phyloP scores from a whole-genome alignment of 1,284 basidiomycete species.

The Vanrija sp. region DNA sequence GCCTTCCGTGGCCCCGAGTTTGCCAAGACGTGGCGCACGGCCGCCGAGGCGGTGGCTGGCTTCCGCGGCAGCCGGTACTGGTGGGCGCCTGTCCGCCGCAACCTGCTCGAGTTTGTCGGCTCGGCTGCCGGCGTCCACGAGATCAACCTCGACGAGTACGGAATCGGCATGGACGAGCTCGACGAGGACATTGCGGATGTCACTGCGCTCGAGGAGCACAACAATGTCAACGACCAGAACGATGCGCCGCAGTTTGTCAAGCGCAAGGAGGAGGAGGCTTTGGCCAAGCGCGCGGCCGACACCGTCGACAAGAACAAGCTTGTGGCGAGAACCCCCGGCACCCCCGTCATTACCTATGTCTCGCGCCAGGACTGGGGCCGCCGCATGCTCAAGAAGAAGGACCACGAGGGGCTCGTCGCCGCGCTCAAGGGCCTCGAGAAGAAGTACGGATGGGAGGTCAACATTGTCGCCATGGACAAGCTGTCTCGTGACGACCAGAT shows the following conservation, averaged over 20 bases:
- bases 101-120: constrained; percentile 67
- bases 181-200: constrained; percentile 15
- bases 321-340: constrained; percentile 22
- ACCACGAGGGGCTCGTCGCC: constrained; percentile 49
- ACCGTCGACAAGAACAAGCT: neutral
- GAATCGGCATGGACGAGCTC: constrained; percentile 22
- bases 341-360: constrained; percentile 76
- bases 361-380: constrained; percentile 81
- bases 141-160: constrained; percentile 41
- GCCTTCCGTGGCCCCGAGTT: constrained; percentile 68
- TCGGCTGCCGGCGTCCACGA: constrained; percentile 35
- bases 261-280: neutral
- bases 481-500: constrained; percentile 73
- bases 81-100: constrained; percentile 73
- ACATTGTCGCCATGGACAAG: constrained; percentile 76
- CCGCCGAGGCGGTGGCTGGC: constrained; percentile 62
- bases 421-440: constrained; percentile 60
- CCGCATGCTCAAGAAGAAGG: constrained; percentile 52
- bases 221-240: neutral
- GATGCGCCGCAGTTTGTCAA: constrained; percentile 5
- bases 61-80: constrained; percentile 69
- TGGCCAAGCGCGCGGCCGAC: neutral
- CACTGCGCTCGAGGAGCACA: constrained; percentile 25
- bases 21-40: constrained; percentile 66
- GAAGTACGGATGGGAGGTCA: constrained; percentile 73